phyloP scores from a whole-genome alignment of 2,329 filamentous ascomycete species.

The Teratosphaeria nubilosa region DNA sequence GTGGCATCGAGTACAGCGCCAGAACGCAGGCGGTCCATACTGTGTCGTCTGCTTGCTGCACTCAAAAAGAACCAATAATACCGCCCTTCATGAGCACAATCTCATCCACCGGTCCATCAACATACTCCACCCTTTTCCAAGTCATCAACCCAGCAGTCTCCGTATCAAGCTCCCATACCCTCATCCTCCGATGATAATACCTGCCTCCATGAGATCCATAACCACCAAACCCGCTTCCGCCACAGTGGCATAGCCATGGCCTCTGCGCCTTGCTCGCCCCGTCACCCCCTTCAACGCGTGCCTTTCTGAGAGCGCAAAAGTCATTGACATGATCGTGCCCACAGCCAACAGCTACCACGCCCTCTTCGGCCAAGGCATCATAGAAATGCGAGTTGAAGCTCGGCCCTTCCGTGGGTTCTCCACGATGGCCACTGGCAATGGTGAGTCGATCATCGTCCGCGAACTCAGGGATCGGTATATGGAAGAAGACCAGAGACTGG shows the following conservation, averaged over 20 bases:
- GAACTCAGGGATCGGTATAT: background rate
- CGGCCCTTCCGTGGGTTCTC: background rate
- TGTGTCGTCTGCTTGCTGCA: background rate
- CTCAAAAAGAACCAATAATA: background rate
- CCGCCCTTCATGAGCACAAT: background rate
- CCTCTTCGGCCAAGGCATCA: background rate
- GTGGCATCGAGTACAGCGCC: too few species aligned
- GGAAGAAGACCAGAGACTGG: background rate
- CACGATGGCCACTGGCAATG: background rate
- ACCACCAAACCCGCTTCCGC: background rate
- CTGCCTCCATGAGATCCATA: background rate
- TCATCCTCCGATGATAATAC: background rate
- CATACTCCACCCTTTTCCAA: background rate
- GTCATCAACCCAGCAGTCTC: background rate
- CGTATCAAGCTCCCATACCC: slow-evolving; percentile 1
- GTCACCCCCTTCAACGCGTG: background rate
- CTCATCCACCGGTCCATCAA: background rate
- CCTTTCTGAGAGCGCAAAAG: slow-evolving; percentile 33
- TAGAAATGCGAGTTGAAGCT: background rate
- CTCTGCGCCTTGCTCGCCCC: slow-evolving; percentile 5
- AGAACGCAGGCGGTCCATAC: too few species aligned
- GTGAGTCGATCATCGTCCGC: background rate
- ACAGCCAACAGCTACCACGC: background rate
- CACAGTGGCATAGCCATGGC: background rate
- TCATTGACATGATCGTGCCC: slow-evolving; percentile 2